Conservation (phyloP, 768 basidiomycete genomes). For the Butyriboletus loyo region DNA sequence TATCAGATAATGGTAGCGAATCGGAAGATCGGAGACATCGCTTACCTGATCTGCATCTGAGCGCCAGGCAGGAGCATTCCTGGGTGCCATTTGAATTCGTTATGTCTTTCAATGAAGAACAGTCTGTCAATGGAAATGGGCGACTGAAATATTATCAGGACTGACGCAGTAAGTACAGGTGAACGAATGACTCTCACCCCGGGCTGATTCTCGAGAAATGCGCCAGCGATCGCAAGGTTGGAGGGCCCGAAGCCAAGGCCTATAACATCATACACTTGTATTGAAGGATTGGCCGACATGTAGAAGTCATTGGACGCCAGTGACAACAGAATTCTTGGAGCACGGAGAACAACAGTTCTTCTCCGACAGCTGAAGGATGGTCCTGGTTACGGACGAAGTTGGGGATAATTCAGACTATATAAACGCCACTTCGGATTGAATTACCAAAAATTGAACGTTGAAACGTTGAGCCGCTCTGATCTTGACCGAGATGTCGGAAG, state of each 20-base stretch:
- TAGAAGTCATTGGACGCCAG: neutral
- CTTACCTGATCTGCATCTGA: slow-evolving; percentile 52
- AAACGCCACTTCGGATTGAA: neutral
- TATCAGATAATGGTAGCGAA: slow-evolving; percentile 4
- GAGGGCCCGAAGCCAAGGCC: slow-evolving; percentile 54
- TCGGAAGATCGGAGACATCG: neutral
- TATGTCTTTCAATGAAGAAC: slow-evolving; percentile 49
- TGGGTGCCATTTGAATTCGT: slow-evolving; percentile 51
- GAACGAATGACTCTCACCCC: slow-evolving; percentile 7
- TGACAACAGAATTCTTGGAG: neutral
- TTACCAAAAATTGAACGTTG: neutral
- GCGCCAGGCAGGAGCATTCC: slow-evolving; percentile 52
- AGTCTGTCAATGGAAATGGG: slow-evolving; percentile 27
- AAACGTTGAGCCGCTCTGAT: no score
- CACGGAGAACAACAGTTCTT: neutral
- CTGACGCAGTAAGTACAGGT: neutral
- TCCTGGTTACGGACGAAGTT: neutral
- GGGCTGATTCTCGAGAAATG: slow-evolving; percentile 41
- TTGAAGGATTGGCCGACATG: slow-evolving; percentile 2
- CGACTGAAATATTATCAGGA: slow-evolving; percentile 6
- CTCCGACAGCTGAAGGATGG: neutral
- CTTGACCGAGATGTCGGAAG: neutral
- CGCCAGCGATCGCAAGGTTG: slow-evolving; percentile 49
- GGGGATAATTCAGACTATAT: neutral
- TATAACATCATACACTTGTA: slow-evolving; percentile 40